phyloP scores from a whole-genome alignment of 352 stramenopile genomes.

The Pythium monospermum region DNA sequence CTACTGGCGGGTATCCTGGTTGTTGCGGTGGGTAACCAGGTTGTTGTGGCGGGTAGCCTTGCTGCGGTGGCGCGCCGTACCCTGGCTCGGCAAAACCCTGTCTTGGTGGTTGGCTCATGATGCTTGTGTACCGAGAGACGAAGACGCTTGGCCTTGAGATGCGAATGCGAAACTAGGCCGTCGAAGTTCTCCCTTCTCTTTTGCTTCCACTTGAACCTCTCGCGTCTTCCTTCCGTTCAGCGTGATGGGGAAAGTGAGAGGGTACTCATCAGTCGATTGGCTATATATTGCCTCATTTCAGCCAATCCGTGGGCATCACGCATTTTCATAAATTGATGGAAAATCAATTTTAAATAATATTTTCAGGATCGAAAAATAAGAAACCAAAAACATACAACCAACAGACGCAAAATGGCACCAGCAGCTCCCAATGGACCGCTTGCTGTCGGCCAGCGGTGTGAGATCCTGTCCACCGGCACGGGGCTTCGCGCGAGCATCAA shows the following conservation, averaged over 20 bases:
- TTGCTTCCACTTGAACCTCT: too few species aligned
- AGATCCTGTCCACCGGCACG: conserved; percentile 36
- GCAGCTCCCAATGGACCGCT: neutral
- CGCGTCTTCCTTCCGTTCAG: too few species aligned
- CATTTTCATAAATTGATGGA: neutral
- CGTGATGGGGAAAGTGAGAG: too few species aligned
- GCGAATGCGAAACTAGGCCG: too few species aligned
- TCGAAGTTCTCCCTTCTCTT: too few species aligned
- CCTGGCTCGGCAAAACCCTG: conserved; percentile 20
- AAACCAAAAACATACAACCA: conserved; percentile 2
- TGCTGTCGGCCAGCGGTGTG: conserved; percentile 43
- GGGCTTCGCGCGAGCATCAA: conserved; percentile 55
- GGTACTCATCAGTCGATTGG: too few species aligned
- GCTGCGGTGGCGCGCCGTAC: conserved; percentile 9
- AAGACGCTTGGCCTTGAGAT: too few species aligned
- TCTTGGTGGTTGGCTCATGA: conserved; percentile 17
- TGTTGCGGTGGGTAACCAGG: conserved; percentile 28
- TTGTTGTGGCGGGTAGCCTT: conserved; percentile 29
- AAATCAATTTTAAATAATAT: neutral
- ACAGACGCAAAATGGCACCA: neutral
- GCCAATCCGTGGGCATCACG: too few species aligned
- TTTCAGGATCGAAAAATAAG: too few species aligned
- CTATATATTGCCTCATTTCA: too few species aligned
- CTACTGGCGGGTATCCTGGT: conserved; percentile 17
- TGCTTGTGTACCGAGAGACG: conserved; percentile 1